Percentiles rank a stretch among this genome's conserved stretches.
These are phyloP conservation scores for Apocynum venetum DNA, from an alignment of 257 asterid genomes.

Conservation along the genomic window DNA sequence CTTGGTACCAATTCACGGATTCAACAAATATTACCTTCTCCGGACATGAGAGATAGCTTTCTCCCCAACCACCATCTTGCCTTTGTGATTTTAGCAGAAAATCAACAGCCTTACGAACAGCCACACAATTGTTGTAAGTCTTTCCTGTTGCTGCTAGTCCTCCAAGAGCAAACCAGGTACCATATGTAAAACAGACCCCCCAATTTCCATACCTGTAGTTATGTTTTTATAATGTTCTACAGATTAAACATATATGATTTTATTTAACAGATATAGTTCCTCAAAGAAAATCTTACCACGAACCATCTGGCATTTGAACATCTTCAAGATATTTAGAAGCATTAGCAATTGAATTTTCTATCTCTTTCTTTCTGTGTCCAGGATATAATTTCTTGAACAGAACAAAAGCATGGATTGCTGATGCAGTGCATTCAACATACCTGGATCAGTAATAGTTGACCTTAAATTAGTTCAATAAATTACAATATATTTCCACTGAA, in stretches of 20 bases:
- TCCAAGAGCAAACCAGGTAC: constrained; percentile 34
- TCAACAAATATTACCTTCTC: constrained; percentile 44
- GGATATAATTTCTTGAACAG: constrained; percentile 25
- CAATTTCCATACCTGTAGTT: constrained; percentile 26
- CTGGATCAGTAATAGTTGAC: constrained; percentile 6
- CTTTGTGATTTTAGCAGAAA: constrained; percentile 59
- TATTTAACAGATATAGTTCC: neutral
- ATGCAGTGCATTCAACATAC: constrained; percentile 34
- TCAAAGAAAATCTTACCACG: constrained; percentile 23
- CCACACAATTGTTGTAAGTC: constrained; percentile 30
- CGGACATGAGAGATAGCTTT: constrained; percentile 86
- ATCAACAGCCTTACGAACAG: constrained; percentile 54
- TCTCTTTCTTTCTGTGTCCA: constrained; percentile 27
- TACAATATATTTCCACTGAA: neutral
- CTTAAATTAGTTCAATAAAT: neutral
- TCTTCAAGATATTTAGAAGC: constrained; percentile 21
- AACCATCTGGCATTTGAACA: constrained; percentile 32
- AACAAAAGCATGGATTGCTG: constrained; percentile 29
- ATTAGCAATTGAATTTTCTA: constrained; percentile 18
- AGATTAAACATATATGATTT: neutral
- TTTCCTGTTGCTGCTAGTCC: constrained; percentile 28
- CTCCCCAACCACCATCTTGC: constrained; percentile 91
- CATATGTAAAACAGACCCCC: constrained; percentile 32
- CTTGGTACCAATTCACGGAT: too few relatives aligned
- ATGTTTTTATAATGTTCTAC: neutral